A percentile compares a stretch with the other conserved stretches of the same genome.
These are phyloP conservation scores for Biscutella laevigata DNA, from an alignment of 441 rosid genomes.

Conservation along the genomic window DNA sequence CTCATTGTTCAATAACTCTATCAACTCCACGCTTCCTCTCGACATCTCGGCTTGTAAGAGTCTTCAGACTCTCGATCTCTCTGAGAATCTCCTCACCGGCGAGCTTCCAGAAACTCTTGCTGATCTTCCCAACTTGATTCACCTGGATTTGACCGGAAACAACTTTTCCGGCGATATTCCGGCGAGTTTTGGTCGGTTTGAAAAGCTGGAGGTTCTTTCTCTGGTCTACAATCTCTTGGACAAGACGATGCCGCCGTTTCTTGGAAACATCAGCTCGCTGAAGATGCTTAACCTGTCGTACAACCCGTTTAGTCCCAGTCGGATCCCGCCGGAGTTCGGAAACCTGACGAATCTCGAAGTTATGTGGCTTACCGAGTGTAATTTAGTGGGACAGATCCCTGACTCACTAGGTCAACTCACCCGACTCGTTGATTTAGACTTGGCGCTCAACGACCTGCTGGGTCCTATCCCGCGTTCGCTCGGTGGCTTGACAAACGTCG, in stretches of 20 bases:
- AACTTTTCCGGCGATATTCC: conserved; percentile 89
- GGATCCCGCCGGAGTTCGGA: conserved; percentile 80
- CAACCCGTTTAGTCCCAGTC: conserved; percentile 69
- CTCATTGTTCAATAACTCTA: conserved; percentile 50
- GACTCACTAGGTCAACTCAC: conserved; percentile 64
- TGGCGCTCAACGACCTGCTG: conserved; percentile 56
- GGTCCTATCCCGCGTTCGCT: conserved; percentile 68
- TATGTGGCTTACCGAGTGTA: conserved; percentile 84
- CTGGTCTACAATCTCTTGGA: conserved; percentile 66
- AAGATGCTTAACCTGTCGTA: conserved; percentile 76
- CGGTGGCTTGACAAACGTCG: conserved; percentile 43
- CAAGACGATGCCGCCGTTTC: conserved; percentile 54
- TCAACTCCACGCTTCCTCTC: conserved; percentile 53
- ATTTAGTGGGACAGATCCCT: conserved; percentile 68
- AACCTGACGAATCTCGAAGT: conserved; percentile 70
- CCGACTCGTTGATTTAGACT: conserved; percentile 68
- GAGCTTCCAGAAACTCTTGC: conserved; percentile 47
- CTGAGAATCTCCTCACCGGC: conserved; percentile 74
- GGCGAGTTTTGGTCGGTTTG: conserved; percentile 49
- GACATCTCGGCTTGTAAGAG: conserved; percentile 47
- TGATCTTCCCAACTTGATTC: conserved; percentile 37
- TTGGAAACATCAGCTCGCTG: conserved; percentile 58
- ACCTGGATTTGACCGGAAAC: conserved; percentile 71
- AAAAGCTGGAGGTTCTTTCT: conserved; percentile 70
- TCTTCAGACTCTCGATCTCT: conserved; percentile 60